A percentile compares a stretch with the other conserved stretches of the same genome.
Evolutionary conservation across 257 asterid species (phyloP).

Genomic region (Lycium ferocissimum): DNA sequence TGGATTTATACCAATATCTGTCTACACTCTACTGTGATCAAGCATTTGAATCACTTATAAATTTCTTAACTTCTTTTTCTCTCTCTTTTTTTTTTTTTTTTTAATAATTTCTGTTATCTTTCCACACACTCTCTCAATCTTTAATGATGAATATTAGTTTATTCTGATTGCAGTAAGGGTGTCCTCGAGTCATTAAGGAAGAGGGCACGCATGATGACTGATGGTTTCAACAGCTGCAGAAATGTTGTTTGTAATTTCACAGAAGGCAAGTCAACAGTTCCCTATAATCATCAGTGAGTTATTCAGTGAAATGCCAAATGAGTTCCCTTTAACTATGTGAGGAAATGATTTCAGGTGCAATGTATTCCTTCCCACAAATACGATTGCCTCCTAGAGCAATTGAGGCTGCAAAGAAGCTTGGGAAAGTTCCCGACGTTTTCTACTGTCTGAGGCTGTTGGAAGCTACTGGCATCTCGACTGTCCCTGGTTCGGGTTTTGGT

Average conservation of each 20-base stretch:
- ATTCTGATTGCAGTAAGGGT: slow-evolving; percentile 70
- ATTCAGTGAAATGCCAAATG: neutral
- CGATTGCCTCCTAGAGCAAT: slow-evolving; percentile 93
- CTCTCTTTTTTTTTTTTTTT: no score
- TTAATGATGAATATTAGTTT: slow-evolving; percentile 10
- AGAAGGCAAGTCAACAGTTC: slow-evolving; percentile 63
- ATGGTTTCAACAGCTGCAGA: slow-evolving; percentile 98
- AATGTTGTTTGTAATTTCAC: slow-evolving; percentile 96
- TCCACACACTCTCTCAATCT: neutral
- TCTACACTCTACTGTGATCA: neutral
- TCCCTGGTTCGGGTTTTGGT: slow-evolving; percentile 99
- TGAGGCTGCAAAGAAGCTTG: slow-evolving; percentile 83
- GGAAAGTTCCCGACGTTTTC: slow-evolving; percentile 91
- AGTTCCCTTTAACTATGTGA: slow-evolving; percentile 14
- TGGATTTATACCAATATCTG: slow-evolving; percentile 5
- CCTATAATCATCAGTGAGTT: neutral
- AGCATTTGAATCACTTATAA: slow-evolving; percentile 10
- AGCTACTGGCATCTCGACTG: slow-evolving; percentile 98
- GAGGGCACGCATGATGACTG: slow-evolving; percentile 96
- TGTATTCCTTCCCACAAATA: slow-evolving; percentile 99
- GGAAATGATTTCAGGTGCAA: slow-evolving; percentile 73
- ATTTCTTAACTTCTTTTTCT: neutral
- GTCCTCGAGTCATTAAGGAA: slow-evolving; percentile 87
- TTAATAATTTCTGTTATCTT: neutral
- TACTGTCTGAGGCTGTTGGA: slow-evolving; percentile 95